These are phyloP conservation scores for Phialophora tarda DNA, from an alignment of 2,329 filamentous ascomycete species.

Conservation along the genomic window DNA sequence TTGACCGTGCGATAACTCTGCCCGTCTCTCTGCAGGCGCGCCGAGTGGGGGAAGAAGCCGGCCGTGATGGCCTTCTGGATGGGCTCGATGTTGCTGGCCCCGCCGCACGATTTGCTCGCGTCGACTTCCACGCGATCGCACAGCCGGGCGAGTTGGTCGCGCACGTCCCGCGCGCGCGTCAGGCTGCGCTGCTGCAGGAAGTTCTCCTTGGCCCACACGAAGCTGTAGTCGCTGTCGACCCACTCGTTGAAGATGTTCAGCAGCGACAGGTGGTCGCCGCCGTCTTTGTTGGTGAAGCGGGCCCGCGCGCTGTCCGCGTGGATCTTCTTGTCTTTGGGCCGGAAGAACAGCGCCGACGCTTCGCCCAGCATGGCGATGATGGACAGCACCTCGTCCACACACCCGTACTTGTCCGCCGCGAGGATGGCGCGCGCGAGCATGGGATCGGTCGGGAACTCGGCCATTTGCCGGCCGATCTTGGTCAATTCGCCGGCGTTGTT, in stretches of 20 bases:
- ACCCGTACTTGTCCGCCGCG: constrained; percentile 86
- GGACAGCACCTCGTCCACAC: constrained; percentile 88
- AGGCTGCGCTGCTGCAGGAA: constrained; percentile 92
- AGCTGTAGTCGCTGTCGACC: constrained; percentile 88
- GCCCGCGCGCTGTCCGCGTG: constrained; percentile 89
- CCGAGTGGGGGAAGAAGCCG: constrained; percentile 94
- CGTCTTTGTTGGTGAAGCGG: constrained; percentile 86
- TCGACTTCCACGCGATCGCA: constrained; percentile 91
- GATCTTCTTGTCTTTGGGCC: constrained; percentile 96
- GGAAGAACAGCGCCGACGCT: constrained; percentile 86
- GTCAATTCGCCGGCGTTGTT: constrained; percentile 89
- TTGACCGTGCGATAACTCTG: constrained; percentile 91
- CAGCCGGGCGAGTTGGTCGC: constrained; percentile 88
- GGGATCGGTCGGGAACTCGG: constrained; percentile 90
- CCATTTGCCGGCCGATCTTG: constrained; percentile 90
- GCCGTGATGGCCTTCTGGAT: constrained; percentile 88
- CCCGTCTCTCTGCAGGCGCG: constrained; percentile 79
- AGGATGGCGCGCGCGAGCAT: constrained; percentile 90
- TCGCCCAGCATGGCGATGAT: constrained; percentile 96
- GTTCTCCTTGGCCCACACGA: constrained; percentile 88
- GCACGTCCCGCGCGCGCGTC: constrained; percentile 84
- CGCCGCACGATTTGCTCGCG: constrained; percentile 68
- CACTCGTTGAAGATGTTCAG: constrained; percentile 96
- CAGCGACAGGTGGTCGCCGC: constrained; percentile 85
- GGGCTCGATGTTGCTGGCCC: constrained; percentile 67